Base-by-base conservation (phyloP, 176 grass and related monocot species). In the Oryza brachyantha region DNA sequence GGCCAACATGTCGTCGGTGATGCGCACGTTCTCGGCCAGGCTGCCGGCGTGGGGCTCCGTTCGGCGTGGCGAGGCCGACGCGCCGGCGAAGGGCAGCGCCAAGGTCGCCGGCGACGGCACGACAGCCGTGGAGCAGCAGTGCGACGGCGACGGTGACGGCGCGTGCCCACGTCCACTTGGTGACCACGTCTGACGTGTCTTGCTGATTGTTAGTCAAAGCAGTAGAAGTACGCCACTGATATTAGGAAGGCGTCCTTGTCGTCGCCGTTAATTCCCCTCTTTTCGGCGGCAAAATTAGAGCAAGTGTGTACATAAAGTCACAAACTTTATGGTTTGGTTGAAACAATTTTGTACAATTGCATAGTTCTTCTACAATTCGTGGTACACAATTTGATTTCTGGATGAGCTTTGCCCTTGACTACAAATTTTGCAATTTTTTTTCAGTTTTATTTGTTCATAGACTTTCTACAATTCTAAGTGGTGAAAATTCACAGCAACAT, bases 41-140 rank as follows among this genome's bases (percentile, higher is more conserved):
- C 75, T 93, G 17, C 84, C 96, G 32, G 61, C 38, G 27, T 98
- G 92, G 93, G 90, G 80, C 4, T 87, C 86, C 7, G 22, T 10
- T 43, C 50, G 88, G 67, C 85, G 78, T 46, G 75, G 86, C 5
- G 77, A 90, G 16, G 78, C 31, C 13, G 87, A 92, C 1, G 73
- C 31, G 2, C 75, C 80, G 21, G 55, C 61, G 58, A 98, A 98
- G 61, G 77, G 79, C 7, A 83, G 50, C 50, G 19, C 66, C 17
- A 82, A 75, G 77, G 83, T 67, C 42, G 77, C 76, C 38, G 66
- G 27, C 42, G 58, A 73, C 26, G 73, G 29, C 42, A 74, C 61
- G 14, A 29, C 22, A 24, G 46, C 19, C 29, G 60, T 17, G 48
- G 84, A 85, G 72, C 66, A 72, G 76, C 60, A 82, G 13, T 74